Evolutionary conservation across 169 alveolate species (phyloP).

Genomic region (Perkinsus marinus): DNA sequence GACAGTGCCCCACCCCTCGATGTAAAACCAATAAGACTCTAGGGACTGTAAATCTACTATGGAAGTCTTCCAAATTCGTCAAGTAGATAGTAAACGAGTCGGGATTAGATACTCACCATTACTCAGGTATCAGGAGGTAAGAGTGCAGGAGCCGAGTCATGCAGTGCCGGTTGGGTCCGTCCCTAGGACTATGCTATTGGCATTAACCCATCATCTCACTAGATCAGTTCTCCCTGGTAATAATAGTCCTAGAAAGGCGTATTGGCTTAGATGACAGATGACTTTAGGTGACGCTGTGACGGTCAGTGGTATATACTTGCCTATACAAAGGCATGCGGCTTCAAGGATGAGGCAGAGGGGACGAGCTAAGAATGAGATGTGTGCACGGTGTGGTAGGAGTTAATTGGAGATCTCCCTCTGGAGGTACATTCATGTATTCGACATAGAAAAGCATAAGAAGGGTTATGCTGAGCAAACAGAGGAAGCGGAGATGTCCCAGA

Average conservation of each 20-base stretch:
- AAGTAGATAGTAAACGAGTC: too few species aligned
- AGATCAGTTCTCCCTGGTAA: constrained; percentile 70
- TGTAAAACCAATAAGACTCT: constrained; percentile 56
- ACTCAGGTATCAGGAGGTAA: constrained; percentile 51
- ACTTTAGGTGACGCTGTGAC: neutral
- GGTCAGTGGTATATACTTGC: neutral
- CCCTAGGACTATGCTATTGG: constrained; percentile 56
- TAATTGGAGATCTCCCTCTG: neutral
- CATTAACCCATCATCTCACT: constrained; percentile 52
- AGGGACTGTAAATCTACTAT: constrained; percentile 45
- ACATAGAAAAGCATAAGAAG: neutral
- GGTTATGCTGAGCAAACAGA: neutral
- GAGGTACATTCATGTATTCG: neutral
- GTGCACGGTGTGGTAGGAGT: neutral
- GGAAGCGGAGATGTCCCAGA: neutral
- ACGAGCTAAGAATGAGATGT: neutral
- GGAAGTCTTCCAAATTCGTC: constrained; percentile 43
- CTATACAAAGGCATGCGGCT: neutral
- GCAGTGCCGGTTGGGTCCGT: constrained; percentile 73
- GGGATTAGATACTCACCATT: too few species aligned
- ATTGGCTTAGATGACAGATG: too few species aligned
- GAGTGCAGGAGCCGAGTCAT: constrained; percentile 63
- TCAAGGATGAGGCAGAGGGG: neutral
- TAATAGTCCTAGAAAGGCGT: too few species aligned
- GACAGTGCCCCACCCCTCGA: neutral